Evolutionary conservation across 2,329 filamentous ascomycete species (phyloP).

Genomic region (Zalaria sp.): DNA sequence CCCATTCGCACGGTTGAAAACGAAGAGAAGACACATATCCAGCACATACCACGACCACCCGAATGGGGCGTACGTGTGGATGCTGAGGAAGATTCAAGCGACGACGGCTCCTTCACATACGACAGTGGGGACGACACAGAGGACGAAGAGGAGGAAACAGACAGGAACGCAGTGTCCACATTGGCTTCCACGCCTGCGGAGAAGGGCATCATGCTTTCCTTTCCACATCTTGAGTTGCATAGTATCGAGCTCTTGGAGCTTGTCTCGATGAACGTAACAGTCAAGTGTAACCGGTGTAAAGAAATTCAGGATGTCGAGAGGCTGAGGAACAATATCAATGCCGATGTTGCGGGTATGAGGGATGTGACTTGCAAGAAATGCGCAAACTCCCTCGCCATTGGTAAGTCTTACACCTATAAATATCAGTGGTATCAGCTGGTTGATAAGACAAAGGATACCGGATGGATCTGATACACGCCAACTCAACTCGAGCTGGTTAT

Average conservation of each 20-base stretch:
- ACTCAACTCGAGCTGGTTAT: conserved; percentile 64
- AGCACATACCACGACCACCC: conserved; percentile 59
- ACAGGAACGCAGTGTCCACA: conserved; percentile 20
- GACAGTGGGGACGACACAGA: conserved; percentile 36
- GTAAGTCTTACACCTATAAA: conserved; percentile 12
- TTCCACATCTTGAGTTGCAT: conserved; percentile 63
- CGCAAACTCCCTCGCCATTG: conserved; percentile 31
- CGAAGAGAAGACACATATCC: conserved; percentile 49
- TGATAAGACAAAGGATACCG: conserved; percentile 25
- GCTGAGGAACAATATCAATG: conserved; percentile 40
- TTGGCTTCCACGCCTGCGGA: conserved; percentile 35
- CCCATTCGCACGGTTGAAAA: conserved; percentile 1
- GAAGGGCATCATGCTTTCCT: conserved; percentile 61
- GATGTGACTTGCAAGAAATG: conserved; percentile 42
- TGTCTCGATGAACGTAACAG: conserved; percentile 48
- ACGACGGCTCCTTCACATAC: conserved; percentile 27
- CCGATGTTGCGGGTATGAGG: conserved; percentile 24
- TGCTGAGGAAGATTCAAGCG: conserved; percentile 18
- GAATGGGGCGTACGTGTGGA: conserved; percentile 46
- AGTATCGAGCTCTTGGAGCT: conserved; percentile 65
- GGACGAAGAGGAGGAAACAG: conserved; percentile 26
- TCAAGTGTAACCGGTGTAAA: conserved; percentile 71
- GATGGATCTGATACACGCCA: conserved; percentile 56
- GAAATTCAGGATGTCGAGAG: conserved; percentile 55
- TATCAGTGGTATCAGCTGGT: conserved; percentile 1